These are phyloP conservation scores for Bigelowiella natans DNA, from an alignment of 78 protist species.

Conservation along the genomic window DNA sequence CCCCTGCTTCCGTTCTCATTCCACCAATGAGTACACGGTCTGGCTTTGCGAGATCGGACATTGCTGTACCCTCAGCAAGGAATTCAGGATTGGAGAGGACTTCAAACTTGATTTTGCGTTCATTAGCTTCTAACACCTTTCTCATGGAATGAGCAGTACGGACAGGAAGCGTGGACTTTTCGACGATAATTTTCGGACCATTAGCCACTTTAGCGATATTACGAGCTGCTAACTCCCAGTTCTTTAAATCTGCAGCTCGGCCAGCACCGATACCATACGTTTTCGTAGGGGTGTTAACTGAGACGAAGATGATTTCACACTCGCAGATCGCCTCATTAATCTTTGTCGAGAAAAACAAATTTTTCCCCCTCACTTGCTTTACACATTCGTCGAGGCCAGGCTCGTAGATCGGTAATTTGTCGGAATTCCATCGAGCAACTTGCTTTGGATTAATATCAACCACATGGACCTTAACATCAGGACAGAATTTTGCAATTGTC, in stretches of 20 bases:
- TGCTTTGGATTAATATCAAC: neutral
- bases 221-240: slow-evolving; percentile 47
- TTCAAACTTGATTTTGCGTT: neutral
- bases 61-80: slow-evolving; percentile 83
- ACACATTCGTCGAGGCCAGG: slow-evolving; percentile 77
- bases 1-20: slow-evolving; percentile 32
- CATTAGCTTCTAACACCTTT: neutral
- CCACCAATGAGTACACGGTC: slow-evolving; percentile 93
- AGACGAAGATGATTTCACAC: slow-evolving; percentile 70
- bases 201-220: slow-evolving; percentile 8
- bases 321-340: slow-evolving; percentile 39
- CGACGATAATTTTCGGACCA: slow-evolving; percentile 65
- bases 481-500: slow-evolving; percentile 58
- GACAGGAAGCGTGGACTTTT: slow-evolving; percentile 83
- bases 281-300: slow-evolving; percentile 88
- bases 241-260: slow-evolving; percentile 54
- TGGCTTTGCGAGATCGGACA: slow-evolving; percentile 63
- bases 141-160: slow-evolving; percentile 41
- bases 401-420: slow-evolving; percentile 81
- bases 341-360: slow-evolving; percentile 73
- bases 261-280: slow-evolving; percentile 60
- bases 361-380: slow-evolving; percentile 26
- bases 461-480: slow-evolving; percentile 47
- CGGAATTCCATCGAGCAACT: slow-evolving; percentile 72
- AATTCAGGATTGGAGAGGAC: slow-evolving; percentile 91